phyloP scores from a whole-genome alignment of 805 yeast genomes.

The Lachancea quebecensis region DNA sequence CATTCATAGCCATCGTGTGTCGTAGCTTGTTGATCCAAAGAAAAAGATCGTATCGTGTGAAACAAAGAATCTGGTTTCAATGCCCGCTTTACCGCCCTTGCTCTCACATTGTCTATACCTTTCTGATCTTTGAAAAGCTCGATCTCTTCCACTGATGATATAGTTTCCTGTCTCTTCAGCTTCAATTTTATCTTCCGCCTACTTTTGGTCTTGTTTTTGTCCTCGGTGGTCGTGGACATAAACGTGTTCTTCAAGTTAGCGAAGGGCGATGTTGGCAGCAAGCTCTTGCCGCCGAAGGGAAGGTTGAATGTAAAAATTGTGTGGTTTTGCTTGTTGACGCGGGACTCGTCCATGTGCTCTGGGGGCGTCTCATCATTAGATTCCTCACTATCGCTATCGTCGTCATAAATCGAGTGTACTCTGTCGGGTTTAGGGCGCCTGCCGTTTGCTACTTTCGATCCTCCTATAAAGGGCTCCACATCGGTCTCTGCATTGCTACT shows the following conservation, averaged over 20 bases:
- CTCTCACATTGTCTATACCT: constrained; percentile 58
- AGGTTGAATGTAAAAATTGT: constrained; percentile 34
- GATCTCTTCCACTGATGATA: constrained; percentile 59
- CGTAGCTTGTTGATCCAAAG: constrained; percentile 13
- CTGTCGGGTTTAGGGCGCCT: background rate
- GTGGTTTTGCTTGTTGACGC: constrained; percentile 18
- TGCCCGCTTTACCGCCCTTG: constrained; percentile 63
- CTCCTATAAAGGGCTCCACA: background rate
- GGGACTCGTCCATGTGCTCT: constrained; percentile 6
- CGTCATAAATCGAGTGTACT: background rate
- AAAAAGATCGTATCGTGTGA: constrained; percentile 18
- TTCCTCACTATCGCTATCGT: background rate
- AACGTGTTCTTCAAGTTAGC: constrained; percentile 13
- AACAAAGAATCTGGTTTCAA: constrained; percentile 41
- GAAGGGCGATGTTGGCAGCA: constrained; percentile 13
- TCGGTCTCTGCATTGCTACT: background rate
- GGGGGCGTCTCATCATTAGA: constrained; percentile 3
- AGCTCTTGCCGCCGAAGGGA: constrained; percentile 34
- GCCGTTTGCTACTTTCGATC: background rate
- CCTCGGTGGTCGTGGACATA: constrained; percentile 11
- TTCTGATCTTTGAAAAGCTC: constrained; percentile 45
- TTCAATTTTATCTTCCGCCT: constrained; percentile 27
- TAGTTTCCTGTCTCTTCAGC: constrained; percentile 46
- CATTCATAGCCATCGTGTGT: constrained; percentile 24
- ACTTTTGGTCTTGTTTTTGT: constrained; percentile 4